Conservation (phyloP, 371 early-diverging fungal genomes). For the Mortierella sp. region DNA sequence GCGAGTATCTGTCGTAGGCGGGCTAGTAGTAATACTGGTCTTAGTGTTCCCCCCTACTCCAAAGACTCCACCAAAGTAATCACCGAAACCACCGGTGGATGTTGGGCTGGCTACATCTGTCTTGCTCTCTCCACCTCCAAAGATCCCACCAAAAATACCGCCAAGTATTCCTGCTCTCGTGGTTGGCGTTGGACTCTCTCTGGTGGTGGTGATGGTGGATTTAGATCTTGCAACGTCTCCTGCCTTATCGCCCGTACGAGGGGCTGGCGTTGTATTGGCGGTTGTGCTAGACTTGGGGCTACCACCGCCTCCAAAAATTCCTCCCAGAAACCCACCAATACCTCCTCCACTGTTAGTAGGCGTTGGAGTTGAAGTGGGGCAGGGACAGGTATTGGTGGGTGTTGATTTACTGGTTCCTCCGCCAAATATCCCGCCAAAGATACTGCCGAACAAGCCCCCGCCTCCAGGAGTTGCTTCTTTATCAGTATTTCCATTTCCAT, state of each 20-base stretch:
- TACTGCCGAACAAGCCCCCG: background rate
- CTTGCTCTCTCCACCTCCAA: constrained; percentile 1
- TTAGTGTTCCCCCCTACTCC: background rate
- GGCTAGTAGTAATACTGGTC: background rate
- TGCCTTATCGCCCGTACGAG: too few relatives aligned
- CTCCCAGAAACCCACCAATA: background rate
- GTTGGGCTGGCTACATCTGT: background rate
- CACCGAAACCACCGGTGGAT: background rate
- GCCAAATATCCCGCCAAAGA: background rate
- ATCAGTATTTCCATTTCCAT: background rate
- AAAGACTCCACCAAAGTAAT: background rate
- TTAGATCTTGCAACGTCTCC: background rate
- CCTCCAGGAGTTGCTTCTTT: background rate
- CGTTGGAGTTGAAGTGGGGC: constrained; percentile 1
- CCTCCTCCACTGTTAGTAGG: constrained; percentile 4
- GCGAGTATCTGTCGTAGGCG: background rate
- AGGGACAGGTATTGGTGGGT: background rate
- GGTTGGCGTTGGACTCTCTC: background rate
- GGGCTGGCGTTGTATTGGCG: background rate
- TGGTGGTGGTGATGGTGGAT: background rate
- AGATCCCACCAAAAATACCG: background rate
- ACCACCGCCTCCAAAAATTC: constrained; percentile 16
- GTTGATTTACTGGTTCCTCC: background rate
- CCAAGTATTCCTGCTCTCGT: background rate
- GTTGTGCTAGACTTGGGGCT: background rate